Evolutionary conservation across 2,329 filamentous ascomycete genomes (phyloP).

Genomic region (Pseudophaeomoniella oleicola): DNA sequence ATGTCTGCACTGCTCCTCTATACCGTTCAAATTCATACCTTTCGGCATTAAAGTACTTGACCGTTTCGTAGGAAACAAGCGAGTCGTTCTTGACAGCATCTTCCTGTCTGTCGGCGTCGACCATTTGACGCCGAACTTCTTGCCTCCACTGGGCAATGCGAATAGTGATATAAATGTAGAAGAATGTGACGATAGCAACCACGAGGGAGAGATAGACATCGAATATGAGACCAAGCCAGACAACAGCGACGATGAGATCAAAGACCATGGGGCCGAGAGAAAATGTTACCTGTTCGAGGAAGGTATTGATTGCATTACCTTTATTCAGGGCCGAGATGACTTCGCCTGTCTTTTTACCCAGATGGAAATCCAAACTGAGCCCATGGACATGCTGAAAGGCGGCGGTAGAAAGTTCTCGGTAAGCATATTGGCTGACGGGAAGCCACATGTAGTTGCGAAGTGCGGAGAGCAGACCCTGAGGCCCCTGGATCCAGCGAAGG

Average conservation of each 20-base stretch:
- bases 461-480: slow-evolving; percentile 74
- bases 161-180: slow-evolving; percentile 92
- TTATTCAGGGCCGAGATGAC: slow-evolving; percentile 93
- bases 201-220: slow-evolving; percentile 85
- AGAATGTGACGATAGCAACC: slow-evolving; percentile 80
- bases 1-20: slow-evolving; percentile 52
- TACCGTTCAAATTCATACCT: slow-evolving; percentile 65
- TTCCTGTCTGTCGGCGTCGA: slow-evolving; percentile 85
- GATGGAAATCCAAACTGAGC: slow-evolving; percentile 88
- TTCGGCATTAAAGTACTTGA: slow-evolving; percentile 83
- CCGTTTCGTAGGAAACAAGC: slow-evolving; percentile 94
- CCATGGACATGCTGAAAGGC: slow-evolving; percentile 96
- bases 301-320: slow-evolving; percentile 88
- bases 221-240: slow-evolving; percentile 63
- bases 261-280: slow-evolving; percentile 90
- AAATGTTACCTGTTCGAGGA: slow-evolving; percentile 92
- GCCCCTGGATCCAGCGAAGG: slow-evolving; percentile 72
- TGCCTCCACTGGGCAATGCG: slow-evolving; percentile 89
- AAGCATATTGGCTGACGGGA: slow-evolving; percentile 91
- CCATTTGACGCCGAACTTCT: slow-evolving; percentile 83
- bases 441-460: slow-evolving; percentile 81
- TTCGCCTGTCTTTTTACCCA: slow-evolving; percentile 92
- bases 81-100: slow-evolving; percentile 98
- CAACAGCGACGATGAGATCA: slow-evolving; percentile 73
- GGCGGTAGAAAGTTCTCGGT: slow-evolving; percentile 81